phyloP scores from a whole-genome alignment of 202 grass and related monocot species.

The Bolboschoenoplectus hybrid region DNA sequence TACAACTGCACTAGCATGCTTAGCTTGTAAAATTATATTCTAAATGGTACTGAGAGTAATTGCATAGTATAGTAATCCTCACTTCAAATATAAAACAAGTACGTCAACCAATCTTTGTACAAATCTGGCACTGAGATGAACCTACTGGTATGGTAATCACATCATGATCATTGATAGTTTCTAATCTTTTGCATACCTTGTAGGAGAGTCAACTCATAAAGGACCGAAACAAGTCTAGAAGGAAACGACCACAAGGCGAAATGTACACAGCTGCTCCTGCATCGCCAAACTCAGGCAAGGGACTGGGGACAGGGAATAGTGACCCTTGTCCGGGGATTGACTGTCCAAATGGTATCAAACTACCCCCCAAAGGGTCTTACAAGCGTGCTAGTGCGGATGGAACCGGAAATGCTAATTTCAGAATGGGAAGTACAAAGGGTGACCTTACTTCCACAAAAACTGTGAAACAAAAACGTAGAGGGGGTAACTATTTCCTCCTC shows the following conservation, averaged over 20 bases:
- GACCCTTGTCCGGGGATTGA: conserved; percentile 58
- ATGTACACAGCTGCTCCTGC: conserved; percentile 58
- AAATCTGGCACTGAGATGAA: neutral
- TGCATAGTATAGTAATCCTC: neutral
- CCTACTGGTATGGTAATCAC: neutral
- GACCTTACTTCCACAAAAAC: conserved; percentile 73
- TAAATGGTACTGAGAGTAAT: neutral
- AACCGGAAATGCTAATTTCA: conserved; percentile 61
- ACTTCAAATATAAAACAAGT: neutral
- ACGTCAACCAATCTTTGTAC: neutral
- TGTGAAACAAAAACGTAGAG: conserved; percentile 86
- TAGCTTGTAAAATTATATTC: conserved; percentile 1
- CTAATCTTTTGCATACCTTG: conserved; percentile 37
- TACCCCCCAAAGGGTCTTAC: conserved; percentile 46
- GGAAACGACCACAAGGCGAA: conserved; percentile 65
- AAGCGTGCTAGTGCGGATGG: conserved; percentile 67
- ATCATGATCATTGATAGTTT: neutral
- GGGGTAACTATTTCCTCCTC: conserved; percentile 54
- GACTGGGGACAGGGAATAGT: conserved; percentile 50
- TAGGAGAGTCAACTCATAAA: conserved; percentile 95
- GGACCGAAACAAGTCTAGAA: conserved; percentile 92
- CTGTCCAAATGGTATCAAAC: conserved; percentile 57
- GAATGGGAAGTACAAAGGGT: conserved; percentile 54
- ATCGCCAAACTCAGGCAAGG: conserved; percentile 52
- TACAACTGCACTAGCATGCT: neutral